Conservation (phyloP, 371 early-diverging fungal genomes). For the Syncephalastrum racemosum region DNA sequence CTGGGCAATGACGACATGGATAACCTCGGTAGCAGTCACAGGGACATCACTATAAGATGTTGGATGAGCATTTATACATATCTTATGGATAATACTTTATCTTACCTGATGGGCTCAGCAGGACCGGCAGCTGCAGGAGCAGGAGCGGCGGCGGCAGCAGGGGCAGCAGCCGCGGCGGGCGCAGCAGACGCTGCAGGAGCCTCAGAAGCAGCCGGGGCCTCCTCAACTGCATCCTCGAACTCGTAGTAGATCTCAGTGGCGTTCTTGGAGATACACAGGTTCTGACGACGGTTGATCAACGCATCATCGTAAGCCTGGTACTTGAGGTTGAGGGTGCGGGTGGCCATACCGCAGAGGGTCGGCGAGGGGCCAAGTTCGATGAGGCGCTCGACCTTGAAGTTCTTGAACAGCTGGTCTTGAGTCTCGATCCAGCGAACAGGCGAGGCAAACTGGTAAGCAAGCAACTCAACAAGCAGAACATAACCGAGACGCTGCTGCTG, state of each 20-base stretch:
- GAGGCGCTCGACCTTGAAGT: constrained; percentile 79
- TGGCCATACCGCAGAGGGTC: constrained; percentile 91
- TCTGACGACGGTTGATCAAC: constrained; percentile 84
- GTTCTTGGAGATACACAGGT: constrained; percentile 86
- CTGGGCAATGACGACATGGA: constrained; percentile 85
- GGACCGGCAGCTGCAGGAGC: constrained; percentile 41
- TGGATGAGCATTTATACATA: too few species aligned
- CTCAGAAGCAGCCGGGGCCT: constrained; percentile 47
- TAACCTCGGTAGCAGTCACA: constrained; percentile 74
- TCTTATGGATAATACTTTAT: neutral
- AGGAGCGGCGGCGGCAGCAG: constrained; percentile 56
- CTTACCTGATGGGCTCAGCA: constrained; percentile 28
- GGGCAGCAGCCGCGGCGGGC: constrained; percentile 52
- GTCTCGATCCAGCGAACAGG: constrained; percentile 98
- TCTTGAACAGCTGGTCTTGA: constrained; percentile 88
- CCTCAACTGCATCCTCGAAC: constrained; percentile 63
- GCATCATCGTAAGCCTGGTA: constrained; percentile 96
- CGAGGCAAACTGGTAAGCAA: constrained; percentile 93
- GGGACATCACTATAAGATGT: constrained; percentile 64
- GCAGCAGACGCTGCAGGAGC: constrained; percentile 47
- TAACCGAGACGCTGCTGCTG: constrained; percentile 88
- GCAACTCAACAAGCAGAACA: constrained; percentile 84
- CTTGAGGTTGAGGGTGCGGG: constrained; percentile 93
- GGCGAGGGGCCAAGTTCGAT: constrained; percentile 94
- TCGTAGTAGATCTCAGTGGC: constrained; percentile 92